Evolutionary conservation across 495 filamentous ascomycete genomes (phyloP).

Genomic region (Terfezia claveryi): DNA sequence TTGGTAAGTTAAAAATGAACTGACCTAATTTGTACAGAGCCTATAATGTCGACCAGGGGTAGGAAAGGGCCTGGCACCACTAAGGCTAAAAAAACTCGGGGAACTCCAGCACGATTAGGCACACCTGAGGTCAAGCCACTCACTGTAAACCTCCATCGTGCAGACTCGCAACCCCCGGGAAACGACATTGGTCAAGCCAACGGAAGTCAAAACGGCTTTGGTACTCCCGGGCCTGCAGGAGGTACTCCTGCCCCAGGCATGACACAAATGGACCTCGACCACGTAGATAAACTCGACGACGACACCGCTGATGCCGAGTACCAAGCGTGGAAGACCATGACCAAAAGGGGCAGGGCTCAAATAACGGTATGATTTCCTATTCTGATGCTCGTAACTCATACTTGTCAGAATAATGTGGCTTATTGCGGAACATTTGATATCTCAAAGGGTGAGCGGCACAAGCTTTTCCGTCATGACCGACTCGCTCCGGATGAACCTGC

Average conservation of each 20-base stretch:
- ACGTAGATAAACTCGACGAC: constrained; percentile 23
- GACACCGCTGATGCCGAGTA: constrained; percentile 58
- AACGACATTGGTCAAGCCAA: constrained; percentile 10
- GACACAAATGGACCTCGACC: constrained; percentile 27
- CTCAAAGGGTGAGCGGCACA: constrained; percentile 38
- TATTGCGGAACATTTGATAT: constrained; percentile 1
- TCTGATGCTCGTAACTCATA: neutral
- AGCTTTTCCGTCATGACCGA: constrained; percentile 62
- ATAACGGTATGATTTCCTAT: constrained; percentile 37
- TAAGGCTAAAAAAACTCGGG: constrained; percentile 57
- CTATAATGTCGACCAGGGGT: constrained; percentile 90
- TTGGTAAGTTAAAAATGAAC: neutral
- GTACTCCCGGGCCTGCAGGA: constrained; percentile 59
- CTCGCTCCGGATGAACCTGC: constrained; percentile 77
- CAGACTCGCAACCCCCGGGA: constrained; percentile 42
- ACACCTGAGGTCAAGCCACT: constrained; percentile 43
- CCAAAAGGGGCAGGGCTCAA: constrained; percentile 78
- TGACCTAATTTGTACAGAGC: constrained; percentile 29
- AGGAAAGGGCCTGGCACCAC: constrained; percentile 65
- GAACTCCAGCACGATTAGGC: constrained; percentile 48
- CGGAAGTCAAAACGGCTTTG: constrained; percentile 60
- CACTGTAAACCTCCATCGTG: constrained; percentile 27
- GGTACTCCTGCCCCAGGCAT: constrained; percentile 24
- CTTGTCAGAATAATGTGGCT: neutral
- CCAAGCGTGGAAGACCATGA: constrained; percentile 96